These are phyloP conservation scores for Pistacia integerrima DNA, from an alignment of 345 rosid species.

Conservation along the genomic window DNA sequence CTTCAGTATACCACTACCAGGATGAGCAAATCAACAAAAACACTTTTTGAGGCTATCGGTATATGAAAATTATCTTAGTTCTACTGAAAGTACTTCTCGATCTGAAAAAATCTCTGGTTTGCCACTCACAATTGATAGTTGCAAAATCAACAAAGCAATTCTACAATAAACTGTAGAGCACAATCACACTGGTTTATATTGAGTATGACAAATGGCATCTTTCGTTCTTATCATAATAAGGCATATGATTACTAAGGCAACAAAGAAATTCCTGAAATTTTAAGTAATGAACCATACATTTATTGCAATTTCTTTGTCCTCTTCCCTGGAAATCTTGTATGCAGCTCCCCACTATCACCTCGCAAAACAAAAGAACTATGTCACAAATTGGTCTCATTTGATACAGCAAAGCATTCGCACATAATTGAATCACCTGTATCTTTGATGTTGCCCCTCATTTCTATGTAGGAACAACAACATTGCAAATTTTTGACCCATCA, in stretches of 20 bases:
- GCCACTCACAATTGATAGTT: not conserved
- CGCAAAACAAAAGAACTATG: conserved; percentile 24
- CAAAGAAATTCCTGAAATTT: conserved; percentile 13
- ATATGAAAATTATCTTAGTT: not conserved
- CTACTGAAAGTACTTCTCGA: not conserved
- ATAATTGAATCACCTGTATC: not conserved
- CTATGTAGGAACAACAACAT: not conserved
- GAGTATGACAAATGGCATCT: not conserved
- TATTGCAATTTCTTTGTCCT: conserved; percentile 70
- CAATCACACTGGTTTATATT: not conserved
- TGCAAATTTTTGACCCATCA: not conserved
- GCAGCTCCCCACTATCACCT: conserved; percentile 92
- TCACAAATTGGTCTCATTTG: conserved; percentile 13
- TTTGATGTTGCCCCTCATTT: not conserved
- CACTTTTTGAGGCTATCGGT: not conserved
- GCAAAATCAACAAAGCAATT: not conserved
- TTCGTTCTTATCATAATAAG: not conserved
- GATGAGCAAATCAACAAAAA: not conserved
- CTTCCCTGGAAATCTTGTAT: conserved; percentile 70
- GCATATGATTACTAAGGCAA: not conserved
- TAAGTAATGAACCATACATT: conserved; percentile 42
- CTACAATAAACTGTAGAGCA: not conserved
- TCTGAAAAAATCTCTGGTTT: not conserved
- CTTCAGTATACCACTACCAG: not conserved
- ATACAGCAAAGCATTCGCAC: not conserved